Base-by-base conservation (phyloP, 495 filamentous ascomycete species). In the Lasiosphaeria ovina region DNA sequence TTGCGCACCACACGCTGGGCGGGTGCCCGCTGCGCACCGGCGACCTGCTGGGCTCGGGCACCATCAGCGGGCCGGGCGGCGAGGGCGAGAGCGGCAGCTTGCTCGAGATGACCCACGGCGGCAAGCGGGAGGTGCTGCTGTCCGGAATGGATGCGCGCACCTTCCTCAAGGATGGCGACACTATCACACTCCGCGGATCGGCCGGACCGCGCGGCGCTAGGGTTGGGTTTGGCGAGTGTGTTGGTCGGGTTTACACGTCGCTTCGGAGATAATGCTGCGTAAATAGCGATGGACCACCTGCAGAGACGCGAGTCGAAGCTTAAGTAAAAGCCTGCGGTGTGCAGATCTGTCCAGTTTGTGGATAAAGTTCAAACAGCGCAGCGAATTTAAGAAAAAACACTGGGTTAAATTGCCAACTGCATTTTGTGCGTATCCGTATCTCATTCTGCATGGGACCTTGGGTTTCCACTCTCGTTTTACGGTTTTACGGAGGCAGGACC, bases 81-180 rank as follows among this genome's bases (percentile, higher is more conserved):
- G 67, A 72, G 1, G 72, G 74, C 16, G 82, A 85, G 47, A 66
- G 84, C 62, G 93, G 93, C 4, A 91, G 90, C 74, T 64, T 97
- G 58, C 77, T 97, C 34, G 93, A 98, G 78, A 85, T 90, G 72
- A 93, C 80, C 3, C 81, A 84, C 65, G 75, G 75, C 35, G 82
- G 82, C 0, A 94, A 89, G 77, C 80, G 79, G 52, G 79, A 86
- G 6, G 76, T 91, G 32, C 78, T 84, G 71, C 77, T 93, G 32
- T 77, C 80, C 0, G 88, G 87, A 44, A 89, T 86, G 63, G 88
- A 88, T 38, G 80, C 88, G 63, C 82, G 93, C 50, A 78, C 76
- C 44, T 97, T 93, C 70, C 74, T 98, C 49, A 83, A 91, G 70
- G 93, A 98, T 71, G 92, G 92, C 0, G 93, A 98, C 68, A 86